phyloP scores from a whole-genome alignment of 2,329 filamentous ascomycete genomes.

The Botrytis deweyae region DNA sequence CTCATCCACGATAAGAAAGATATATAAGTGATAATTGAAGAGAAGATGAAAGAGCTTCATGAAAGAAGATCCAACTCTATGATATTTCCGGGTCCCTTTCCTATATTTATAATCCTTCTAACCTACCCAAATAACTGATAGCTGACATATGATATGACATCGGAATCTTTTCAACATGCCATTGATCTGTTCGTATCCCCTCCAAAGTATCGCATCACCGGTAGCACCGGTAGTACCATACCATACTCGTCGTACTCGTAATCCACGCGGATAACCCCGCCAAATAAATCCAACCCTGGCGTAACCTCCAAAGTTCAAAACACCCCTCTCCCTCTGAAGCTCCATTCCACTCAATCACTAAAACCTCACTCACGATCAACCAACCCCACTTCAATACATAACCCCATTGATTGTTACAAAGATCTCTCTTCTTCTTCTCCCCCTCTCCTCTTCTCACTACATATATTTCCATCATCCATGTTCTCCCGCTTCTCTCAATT shows the following conservation, averaged over 20 bases:
- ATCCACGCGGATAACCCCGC: not conserved
- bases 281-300: not conserved
- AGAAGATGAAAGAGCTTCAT: not conserved
- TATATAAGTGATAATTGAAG: not conserved
- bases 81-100: not conserved
- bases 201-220: not conserved
- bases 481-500: slow-evolving; percentile 73
- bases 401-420: not conserved
- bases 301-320: not conserved
- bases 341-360: not conserved
- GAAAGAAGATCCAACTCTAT: not conserved
- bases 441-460: not conserved
- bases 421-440: not conserved
- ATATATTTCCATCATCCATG: slow-evolving; percentile 51
- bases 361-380: not conserved
- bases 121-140: not conserved
- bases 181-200: not conserved
- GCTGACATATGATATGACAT: not conserved
- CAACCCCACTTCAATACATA: slow-evolving; percentile 7
- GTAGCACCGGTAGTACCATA: not conserved
- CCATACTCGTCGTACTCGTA: not conserved
- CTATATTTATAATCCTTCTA: not conserved
- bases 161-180: not conserved
- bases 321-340: not conserved
- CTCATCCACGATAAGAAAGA: not conserved